Conservation (phyloP, 768 basidiomycete genomes). For the Russula brevipes region DNA sequence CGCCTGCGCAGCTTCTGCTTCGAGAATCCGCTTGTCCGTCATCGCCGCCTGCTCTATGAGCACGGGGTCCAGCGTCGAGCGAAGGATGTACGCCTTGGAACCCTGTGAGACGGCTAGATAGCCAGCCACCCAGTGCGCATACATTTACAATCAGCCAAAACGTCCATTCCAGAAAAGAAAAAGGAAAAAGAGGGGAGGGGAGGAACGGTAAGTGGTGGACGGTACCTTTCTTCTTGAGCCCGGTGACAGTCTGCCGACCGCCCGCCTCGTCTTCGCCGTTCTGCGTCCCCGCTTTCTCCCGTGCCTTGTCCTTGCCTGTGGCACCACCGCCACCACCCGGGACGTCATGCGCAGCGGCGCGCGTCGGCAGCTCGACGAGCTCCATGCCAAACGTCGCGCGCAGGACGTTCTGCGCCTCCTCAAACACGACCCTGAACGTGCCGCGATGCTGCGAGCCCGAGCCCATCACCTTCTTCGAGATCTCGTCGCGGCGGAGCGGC, state of each 20-base stretch:
- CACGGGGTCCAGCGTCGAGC: constrained; percentile 58
- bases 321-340: constrained; percentile 31
- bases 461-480: constrained; percentile 70
- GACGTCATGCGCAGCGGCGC: constrained; percentile 46
- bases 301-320: constrained; percentile 39
- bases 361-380: constrained; percentile 67
- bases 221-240: constrained; percentile 65
- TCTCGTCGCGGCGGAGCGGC: constrained; percentile 73
- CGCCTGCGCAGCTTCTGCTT: constrained; percentile 46
- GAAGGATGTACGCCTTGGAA: constrained; percentile 78
- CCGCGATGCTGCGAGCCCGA: constrained; percentile 36
- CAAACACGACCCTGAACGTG: constrained; percentile 61
- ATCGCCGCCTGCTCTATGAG: constrained; percentile 59
- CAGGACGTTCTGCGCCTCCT: constrained; percentile 58
- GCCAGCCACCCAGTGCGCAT: not conserved
- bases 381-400: constrained; percentile 75
- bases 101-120: constrained; percentile 48
- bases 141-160: not conserved
- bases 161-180: not conserved
- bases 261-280: constrained; percentile 9
- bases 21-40: constrained; percentile 39
- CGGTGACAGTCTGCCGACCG: constrained; percentile 33
- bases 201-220: not conserved
- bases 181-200: too few relatives aligned
- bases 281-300: constrained; percentile 29